Evolutionary conservation across 352 stramenopile genomes (phyloP), one percentile per base, ranked within the genome.

Genomic region (Phytophthora gonapodyides): DNA sequence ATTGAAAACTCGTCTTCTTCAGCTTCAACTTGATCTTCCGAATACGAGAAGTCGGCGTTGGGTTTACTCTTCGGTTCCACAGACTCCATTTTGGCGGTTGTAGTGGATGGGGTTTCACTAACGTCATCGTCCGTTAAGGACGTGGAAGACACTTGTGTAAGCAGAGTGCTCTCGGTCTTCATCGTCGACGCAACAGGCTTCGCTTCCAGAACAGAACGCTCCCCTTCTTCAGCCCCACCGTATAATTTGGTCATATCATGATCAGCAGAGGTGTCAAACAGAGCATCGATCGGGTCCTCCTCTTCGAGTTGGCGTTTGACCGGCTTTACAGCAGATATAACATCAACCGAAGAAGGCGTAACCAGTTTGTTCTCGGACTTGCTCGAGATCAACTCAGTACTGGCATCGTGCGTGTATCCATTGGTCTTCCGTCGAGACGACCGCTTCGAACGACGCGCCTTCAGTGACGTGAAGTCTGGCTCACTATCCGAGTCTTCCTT

Each of bases 251-350:
- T 47, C 54, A 92, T 69, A 47, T 89, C 74, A 55, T 62, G 58
- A 34, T 88, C 84, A 17, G 64, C 57, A 0, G 74, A 76, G 2
- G 51, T 61, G 40, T 91, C 81, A 35, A 93, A 93, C 4, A 93
- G 61, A 30, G 80, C 75, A 58, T 93, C 81, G 37, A 93, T 91
- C 13, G 65, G 55, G 57, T 93, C 83, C 19, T 76, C 64, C 7
- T 71, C 62, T 4, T 65, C 56, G 5, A 15, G 1, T 55, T 65
- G 24, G n/a, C 45, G 40, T 45, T 36, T 51, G 15, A 27, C 11
- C n/a, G 30, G 37, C 27, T 42, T 62, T n/a, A 19, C 12, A 44
- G 21, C 34, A 16, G 54, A 56, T 5, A 57, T 41, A 67, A 57
- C 43, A 54, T 57, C 57, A 44, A 61, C 31, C n/a, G n/a, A 43